Evolutionary conservation across 148 eudicot genomes (phyloP).

Genomic region (Vaccinium darrowii): DNA sequence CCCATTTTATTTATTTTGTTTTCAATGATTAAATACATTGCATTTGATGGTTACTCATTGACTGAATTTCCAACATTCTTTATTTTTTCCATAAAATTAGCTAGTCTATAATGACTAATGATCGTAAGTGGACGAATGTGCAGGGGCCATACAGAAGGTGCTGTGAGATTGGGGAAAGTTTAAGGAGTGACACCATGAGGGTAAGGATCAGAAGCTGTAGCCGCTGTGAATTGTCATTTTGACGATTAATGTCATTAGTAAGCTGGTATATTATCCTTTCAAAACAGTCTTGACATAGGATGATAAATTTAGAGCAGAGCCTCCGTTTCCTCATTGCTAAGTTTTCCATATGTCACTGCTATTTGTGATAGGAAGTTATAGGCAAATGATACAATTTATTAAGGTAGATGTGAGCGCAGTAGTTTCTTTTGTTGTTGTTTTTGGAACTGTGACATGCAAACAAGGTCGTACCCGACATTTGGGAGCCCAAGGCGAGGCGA

Average conservation of each 20-base stretch:
- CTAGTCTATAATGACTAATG: too few species aligned
- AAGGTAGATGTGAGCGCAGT: not conserved
- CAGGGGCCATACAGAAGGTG: constrained; percentile 69
- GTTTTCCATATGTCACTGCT: not conserved
- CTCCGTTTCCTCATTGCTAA: not conserved
- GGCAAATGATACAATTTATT: too few species aligned
- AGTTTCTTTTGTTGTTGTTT: too few species aligned
- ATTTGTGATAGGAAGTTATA: not conserved
- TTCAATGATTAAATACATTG: not conserved
- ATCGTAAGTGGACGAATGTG: constrained; percentile 10
- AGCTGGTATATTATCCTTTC: not conserved
- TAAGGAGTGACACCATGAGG: constrained; percentile 35
- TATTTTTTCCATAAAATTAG: too few species aligned
- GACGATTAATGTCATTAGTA: constrained; percentile 15
- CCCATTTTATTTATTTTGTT: not conserved
- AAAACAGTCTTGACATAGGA: not conserved
- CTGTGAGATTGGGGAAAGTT: constrained; percentile 50
- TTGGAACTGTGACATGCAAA: not conserved
- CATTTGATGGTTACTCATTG: too few species aligned
- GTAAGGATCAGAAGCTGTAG: constrained; percentile 57
- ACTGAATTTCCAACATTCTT: too few species aligned
- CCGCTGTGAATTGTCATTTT: constrained; percentile 16
- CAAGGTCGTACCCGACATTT: too few species aligned
- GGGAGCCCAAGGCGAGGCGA: too few species aligned
- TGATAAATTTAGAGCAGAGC: not conserved